phyloP scores from a whole-genome alignment of 208 protist species.

The Entamoeba dispar region DNA sequence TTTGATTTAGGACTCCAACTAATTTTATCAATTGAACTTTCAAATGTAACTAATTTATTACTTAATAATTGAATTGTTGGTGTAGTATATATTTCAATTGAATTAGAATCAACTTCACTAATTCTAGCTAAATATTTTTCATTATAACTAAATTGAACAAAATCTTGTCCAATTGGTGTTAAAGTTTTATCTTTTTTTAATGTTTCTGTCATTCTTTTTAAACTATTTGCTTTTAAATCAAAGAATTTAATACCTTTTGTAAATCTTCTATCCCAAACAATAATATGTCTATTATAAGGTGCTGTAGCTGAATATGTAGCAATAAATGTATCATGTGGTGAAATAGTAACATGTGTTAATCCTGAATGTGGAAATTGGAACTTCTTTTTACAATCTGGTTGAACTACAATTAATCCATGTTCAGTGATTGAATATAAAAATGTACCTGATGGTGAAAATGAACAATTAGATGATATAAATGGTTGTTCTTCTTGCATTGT shows the following conservation, averaged over 20 bases:
- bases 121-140: background rate
- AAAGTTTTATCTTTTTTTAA: background rate
- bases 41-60: background rate
- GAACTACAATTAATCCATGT: background rate
- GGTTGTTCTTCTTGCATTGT: background rate
- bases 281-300: background rate
- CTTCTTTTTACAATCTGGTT: background rate
- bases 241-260: background rate
- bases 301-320: background rate
- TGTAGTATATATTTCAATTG: background rate
- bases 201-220: background rate
- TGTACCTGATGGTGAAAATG: background rate
- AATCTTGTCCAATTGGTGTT: background rate
- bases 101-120: background rate
- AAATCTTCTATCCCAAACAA: background rate
- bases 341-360: background rate
- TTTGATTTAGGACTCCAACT: background rate
- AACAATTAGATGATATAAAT: background rate
- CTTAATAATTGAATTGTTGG: background rate
- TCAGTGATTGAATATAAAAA: background rate
- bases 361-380: background rate
- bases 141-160: background rate
- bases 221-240: background rate
- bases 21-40: background rate
- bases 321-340: background rate